These are phyloP conservation scores for Penicillium coprophilum DNA, from an alignment of 495 filamentous ascomycete species.

Conservation along the genomic window DNA sequence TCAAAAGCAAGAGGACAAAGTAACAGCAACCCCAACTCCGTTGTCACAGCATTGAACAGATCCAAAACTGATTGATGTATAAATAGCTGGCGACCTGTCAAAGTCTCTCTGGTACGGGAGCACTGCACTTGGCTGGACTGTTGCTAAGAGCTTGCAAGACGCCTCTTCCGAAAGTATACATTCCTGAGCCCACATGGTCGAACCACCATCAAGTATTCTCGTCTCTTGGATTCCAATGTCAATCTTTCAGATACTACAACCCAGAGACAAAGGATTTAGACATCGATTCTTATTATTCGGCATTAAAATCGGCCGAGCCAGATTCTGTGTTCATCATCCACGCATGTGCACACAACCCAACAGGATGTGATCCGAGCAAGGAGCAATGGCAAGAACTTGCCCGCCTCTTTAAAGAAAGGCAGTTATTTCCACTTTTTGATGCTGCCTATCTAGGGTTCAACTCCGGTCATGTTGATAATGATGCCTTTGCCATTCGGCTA, in stretches of 20 bases:
- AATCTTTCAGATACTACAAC: conserved; percentile 31
- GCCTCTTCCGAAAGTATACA: conserved; percentile 29
- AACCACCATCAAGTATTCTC: conserved; percentile 42
- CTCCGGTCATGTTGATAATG: conserved; percentile 40
- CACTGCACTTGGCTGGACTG: conserved; percentile 75
- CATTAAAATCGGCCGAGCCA: conserved; percentile 21
- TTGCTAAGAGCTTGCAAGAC: conserved; percentile 55
- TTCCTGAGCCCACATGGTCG: conserved; percentile 39
- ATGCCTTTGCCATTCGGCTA: conserved; percentile 44
- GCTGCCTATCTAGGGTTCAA: conserved; percentile 47
- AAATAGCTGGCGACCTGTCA: conserved; percentile 44
- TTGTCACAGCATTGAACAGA: neutral
- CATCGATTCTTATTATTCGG: conserved; percentile 22
- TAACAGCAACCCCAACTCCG: conserved; percentile 5
- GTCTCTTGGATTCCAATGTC: conserved; percentile 31
- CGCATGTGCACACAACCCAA: conserved; percentile 50
- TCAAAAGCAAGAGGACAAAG: conserved; percentile 12
- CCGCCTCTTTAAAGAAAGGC: conserved; percentile 26
- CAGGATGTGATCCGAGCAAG: conserved; percentile 40
- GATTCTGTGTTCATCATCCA: conserved; percentile 43
- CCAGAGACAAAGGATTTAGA: conserved; percentile 19
- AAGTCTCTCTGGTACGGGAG: conserved; percentile 84
- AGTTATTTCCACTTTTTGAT: conserved; percentile 46
- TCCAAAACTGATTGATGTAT: conserved; percentile 2
- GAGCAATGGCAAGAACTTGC: conserved; percentile 46